phyloP scores from a whole-genome alignment of 176 grass and related monocot species.

The Cenchrus purpureus region DNA sequence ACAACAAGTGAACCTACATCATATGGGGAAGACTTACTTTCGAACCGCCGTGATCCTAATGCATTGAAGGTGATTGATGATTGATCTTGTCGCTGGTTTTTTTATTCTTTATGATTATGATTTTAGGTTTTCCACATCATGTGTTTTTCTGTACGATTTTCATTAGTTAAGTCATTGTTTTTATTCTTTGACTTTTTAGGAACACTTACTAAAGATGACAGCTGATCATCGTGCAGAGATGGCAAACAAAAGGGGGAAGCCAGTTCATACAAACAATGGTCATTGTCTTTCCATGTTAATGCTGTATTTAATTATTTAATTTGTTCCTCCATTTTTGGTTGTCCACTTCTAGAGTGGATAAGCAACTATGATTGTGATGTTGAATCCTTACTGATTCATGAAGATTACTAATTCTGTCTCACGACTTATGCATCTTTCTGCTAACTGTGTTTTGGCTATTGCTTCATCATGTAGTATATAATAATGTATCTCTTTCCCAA shows the following conservation, averaged over 20 bases:
- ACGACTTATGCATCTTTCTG: constrained; percentile 21
- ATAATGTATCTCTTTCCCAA: constrained; percentile 29
- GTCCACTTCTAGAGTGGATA: constrained; percentile 26
- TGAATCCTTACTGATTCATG: neutral
- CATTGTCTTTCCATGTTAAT: constrained; percentile 34
- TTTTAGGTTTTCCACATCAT: constrained; percentile 9
- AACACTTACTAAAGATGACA: constrained; percentile 85
- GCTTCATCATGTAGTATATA: constrained; percentile 10
- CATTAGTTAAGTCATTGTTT: constrained; percentile 1
- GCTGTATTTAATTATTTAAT: constrained; percentile 27
- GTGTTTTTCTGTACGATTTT: constrained; percentile 29
- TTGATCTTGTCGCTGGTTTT: neutral
- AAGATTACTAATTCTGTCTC: constrained; percentile 12
- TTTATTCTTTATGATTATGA: neutral
- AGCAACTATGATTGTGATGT: constrained; percentile 23
- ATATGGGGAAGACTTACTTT: constrained; percentile 72
- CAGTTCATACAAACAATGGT: constrained; percentile 75
- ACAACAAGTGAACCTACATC: constrained; percentile 32
- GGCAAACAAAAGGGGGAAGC: constrained; percentile 90
- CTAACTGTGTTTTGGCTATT: constrained; percentile 26
- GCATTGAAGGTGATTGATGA: constrained; percentile 65
- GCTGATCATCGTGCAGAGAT: constrained; percentile 78
- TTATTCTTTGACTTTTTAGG: constrained; percentile 51
- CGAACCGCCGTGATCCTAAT: constrained; percentile 65
- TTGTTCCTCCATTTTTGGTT: neutral